These are phyloP conservation scores for Malus hybrid DNA, from an alignment of 331 rosid genomes.

Conservation along the genomic window DNA sequence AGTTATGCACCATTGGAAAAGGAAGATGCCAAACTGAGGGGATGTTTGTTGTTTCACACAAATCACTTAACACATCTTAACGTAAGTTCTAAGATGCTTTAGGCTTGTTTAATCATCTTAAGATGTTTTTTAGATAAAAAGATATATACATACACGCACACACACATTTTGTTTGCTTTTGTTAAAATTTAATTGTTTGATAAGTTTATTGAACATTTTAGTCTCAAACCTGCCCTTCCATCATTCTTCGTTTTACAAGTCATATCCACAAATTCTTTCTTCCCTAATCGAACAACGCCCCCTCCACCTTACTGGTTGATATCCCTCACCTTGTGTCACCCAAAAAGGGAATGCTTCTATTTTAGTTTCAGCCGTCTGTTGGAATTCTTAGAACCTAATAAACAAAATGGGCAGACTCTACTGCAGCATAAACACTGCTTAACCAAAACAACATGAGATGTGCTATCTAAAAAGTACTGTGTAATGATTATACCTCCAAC, in stretches of 20 bases:
- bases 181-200: not conserved
- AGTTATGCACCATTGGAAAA: not conserved
- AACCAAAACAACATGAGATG: not conserved
- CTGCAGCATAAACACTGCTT: not conserved
- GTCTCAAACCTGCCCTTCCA: not conserved
- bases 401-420: not conserved
- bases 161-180: too few species aligned
- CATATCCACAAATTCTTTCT: not conserved
- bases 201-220: not conserved
- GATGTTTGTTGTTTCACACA: not conserved
- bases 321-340: too few species aligned
- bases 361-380: not conserved
- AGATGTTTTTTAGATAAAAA: not conserved
- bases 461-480: not conserved
- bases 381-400: not conserved
- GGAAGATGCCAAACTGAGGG: not conserved
- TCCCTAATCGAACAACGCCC: too few species aligned
- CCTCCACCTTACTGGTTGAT: too few species aligned
- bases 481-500: constrained; percentile 61
- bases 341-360: not conserved
- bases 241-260: not conserved
- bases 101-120: not conserved
- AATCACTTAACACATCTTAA: not conserved
- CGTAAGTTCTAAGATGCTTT: not conserved
- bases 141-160: too few species aligned